Evolutionary conservation across 257 asterid species (phyloP).

Genomic region (Solanum lycopersicoides): DNA sequence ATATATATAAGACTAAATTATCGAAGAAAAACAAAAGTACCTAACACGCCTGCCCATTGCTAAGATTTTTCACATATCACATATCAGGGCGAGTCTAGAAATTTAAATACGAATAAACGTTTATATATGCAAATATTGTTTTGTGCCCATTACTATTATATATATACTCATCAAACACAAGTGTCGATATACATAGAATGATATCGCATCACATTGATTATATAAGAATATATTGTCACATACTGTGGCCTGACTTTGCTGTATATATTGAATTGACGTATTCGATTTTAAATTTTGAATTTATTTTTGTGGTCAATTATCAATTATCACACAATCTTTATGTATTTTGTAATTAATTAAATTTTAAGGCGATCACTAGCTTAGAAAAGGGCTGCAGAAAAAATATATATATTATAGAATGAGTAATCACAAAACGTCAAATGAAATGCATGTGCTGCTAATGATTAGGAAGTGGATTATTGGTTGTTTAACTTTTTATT

Average conservation of each 20-base stretch:
- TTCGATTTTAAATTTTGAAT: not conserved
- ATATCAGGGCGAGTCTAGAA: not conserved
- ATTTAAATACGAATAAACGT: not conserved
- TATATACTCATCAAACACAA: not conserved
- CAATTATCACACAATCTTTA: not conserved
- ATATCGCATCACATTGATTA: not conserved
- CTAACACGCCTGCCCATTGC: not conserved
- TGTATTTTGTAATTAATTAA: not conserved
- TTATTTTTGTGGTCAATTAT: fast-evolving
- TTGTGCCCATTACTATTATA: not conserved
- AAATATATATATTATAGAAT: not conserved
- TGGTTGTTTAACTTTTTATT: not conserved
- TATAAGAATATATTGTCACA: not conserved
- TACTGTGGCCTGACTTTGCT: not conserved
- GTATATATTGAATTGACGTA: not conserved
- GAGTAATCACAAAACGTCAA: not conserved
- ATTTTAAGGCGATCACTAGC: not conserved
- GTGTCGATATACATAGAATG: not conserved
- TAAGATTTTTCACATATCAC: not conserved
- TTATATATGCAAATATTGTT: not conserved
- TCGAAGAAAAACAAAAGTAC: not conserved
- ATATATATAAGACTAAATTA: not conserved
- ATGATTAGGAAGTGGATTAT: not conserved
- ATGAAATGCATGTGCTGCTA: not conserved
- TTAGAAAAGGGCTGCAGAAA: not conserved